phyloP scores from a whole-genome alignment of 192 early-diverging fungal species.

The Haplosporangium gracile region DNA sequence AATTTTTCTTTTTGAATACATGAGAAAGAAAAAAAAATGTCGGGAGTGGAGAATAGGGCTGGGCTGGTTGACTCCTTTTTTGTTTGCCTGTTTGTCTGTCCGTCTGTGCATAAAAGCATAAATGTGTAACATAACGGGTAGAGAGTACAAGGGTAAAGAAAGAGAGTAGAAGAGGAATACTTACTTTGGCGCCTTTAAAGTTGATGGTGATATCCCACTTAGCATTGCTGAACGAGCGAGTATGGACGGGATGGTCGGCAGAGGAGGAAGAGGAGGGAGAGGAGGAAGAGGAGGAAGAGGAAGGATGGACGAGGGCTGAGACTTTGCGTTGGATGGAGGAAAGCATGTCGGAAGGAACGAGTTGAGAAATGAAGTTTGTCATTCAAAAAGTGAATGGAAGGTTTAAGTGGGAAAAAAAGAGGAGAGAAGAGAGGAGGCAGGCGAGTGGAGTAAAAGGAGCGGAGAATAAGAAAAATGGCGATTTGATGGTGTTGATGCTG shows the following conservation, averaged over 20 bases:
- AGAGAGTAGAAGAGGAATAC: not conserved
- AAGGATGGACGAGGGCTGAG: not conserved
- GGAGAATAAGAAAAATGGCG: too few relatives aligned
- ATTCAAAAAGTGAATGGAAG: not conserved
- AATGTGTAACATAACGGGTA: not conserved
- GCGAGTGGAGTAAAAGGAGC: not conserved
- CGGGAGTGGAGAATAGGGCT: too few relatives aligned
- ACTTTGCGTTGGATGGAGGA: slow-evolving; percentile 1
- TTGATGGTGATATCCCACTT: slow-evolving; percentile 16
- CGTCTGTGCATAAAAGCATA: not conserved
- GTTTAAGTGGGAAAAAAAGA: not conserved
- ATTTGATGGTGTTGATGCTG: too few relatives aligned
- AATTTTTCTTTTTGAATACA: not conserved
- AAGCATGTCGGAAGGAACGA: slow-evolving; percentile 3
- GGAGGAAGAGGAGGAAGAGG: too few relatives aligned
- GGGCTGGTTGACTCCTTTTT: not conserved
- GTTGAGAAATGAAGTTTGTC: not conserved
- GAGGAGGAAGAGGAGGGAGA: not conserved
- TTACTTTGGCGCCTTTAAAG: slow-evolving; percentile 15
- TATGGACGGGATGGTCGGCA: not conserved
- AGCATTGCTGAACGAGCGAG: not conserved
- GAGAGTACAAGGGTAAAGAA: not conserved
- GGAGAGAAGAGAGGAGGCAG: not conserved
- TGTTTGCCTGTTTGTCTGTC: not conserved
- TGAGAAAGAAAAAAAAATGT: not conserved